Percentiles rank a stretch among this genome's conserved stretches.
These are phyloP conservation scores for Quercus dentata DNA, from an alignment of 306 rosid species.

Conservation along the genomic window DNA sequence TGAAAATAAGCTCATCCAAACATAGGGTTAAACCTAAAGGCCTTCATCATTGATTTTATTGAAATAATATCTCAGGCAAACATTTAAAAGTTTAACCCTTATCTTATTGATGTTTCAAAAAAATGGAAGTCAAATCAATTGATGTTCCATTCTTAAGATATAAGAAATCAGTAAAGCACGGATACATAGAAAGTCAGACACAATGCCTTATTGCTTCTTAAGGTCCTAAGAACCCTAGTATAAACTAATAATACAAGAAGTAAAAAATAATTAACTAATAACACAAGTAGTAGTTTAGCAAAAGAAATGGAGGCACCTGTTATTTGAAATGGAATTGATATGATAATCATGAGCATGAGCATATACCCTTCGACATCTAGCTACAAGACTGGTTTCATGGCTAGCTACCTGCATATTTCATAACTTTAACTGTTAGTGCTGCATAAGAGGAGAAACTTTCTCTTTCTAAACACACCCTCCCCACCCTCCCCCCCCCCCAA, in stretches of 20 bases:
- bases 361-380: slow-evolving; percentile 96
- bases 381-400: slow-evolving; percentile 77
- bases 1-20: no score
- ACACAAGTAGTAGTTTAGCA: neutral
- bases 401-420: slow-evolving; percentile 68
- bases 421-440: slow-evolving; percentile 25
- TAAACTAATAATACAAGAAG: neutral
- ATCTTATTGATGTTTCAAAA: neutral
- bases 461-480: no score
- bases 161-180: neutral
- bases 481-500: no score
- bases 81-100: neutral
- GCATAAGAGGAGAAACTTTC: neutral
- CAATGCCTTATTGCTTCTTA: neutral
- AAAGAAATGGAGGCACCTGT: slow-evolving; percentile 63
- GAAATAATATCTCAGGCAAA: neutral
- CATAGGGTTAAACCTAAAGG: neutral
- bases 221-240: neutral
- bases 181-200: neutral
- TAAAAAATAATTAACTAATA: neutral
- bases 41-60: neutral
- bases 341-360: slow-evolving; percentile 99
- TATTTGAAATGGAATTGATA: slow-evolving; percentile 94
- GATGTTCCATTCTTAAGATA: neutral
- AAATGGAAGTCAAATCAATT: neutral